A percentile compares a stretch with the other conserved stretches of the same genome.
Evolutionary conservation across 2,329 filamentous ascomycete species (phyloP).

Genomic region (Aspergillus hiratsukae): DNA sequence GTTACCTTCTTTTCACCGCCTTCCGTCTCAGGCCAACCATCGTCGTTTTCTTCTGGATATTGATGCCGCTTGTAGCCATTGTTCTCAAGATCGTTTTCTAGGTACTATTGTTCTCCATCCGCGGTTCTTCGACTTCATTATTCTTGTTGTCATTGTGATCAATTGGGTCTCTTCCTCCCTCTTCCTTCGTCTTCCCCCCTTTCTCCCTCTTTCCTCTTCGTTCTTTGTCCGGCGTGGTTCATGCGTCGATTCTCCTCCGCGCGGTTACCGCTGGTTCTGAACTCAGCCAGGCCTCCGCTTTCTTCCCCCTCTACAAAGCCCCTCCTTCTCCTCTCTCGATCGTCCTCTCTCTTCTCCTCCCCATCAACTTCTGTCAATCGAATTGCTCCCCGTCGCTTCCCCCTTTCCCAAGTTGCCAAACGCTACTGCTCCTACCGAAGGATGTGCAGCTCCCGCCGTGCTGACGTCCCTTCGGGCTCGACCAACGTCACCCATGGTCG

Average conservation of each 20-base stretch:
- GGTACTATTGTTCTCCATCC: neutral
- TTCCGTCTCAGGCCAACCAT: neutral
- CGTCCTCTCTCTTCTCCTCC: slow-evolving; percentile 22
- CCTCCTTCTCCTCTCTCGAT: slow-evolving; percentile 20
- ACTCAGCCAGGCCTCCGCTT: slow-evolving; percentile 33
- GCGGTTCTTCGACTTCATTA: slow-evolving; percentile 1
- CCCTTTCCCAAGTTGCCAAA: slow-evolving; percentile 31
- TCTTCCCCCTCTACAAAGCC: slow-evolving; percentile 21
- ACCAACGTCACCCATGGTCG: slow-evolving; percentile 62
- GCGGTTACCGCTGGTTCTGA: slow-evolving; percentile 30
- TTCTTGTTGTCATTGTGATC: neutral
- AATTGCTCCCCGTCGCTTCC: slow-evolving; percentile 19
- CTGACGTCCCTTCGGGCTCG: slow-evolving; percentile 51
- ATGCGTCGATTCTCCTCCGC: slow-evolving; percentile 34
- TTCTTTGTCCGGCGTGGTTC: slow-evolving; percentile 6
- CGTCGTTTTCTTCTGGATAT: slow-evolving; percentile 3
- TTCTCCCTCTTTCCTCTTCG: slow-evolving; percentile 11
- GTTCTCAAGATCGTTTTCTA: slow-evolving; percentile 1
- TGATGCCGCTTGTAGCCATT: neutral
- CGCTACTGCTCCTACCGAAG: slow-evolving; percentile 72
- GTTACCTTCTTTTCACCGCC: slow-evolving; percentile 7
- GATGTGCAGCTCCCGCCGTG: slow-evolving; percentile 65
- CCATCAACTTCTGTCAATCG: slow-evolving; percentile 16
- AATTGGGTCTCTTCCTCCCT: neutral
- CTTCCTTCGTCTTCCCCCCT: slow-evolving; percentile 1